These are phyloP conservation scores for Vitis labrusca DNA, from an alignment of 164 flowering plant species.

Conservation along the genomic window DNA sequence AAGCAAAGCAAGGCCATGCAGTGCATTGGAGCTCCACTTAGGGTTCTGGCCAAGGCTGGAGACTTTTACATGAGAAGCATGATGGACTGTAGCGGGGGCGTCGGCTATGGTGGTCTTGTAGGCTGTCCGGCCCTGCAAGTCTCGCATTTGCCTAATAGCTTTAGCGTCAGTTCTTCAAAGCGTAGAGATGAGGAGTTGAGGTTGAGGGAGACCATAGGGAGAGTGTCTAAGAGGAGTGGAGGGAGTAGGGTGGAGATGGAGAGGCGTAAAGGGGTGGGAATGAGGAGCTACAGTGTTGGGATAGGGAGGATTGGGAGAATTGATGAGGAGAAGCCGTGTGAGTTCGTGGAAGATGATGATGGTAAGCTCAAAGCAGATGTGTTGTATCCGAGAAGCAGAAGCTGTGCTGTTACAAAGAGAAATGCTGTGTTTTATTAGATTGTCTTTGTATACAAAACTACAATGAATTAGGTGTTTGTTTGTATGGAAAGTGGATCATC, in stretches of 20 bases:
- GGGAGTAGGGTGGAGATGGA: not conserved
- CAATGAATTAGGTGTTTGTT: too few species aligned
- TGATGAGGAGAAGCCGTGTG: slow-evolving; percentile 29
- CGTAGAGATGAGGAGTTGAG: not conserved
- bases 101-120: slow-evolving; percentile 10
- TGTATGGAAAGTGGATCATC: too few species aligned
- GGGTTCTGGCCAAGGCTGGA: slow-evolving; percentile 32
- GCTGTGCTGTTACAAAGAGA: slow-evolving; percentile 5
- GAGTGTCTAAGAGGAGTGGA: not conserved
- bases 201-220: not conserved
- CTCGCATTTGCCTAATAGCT: slow-evolving; percentile 3
- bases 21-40: slow-evolving; percentile 35
- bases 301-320: slow-evolving; percentile 30
- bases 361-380: too few species aligned
- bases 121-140: slow-evolving; percentile 11
- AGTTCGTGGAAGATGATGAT: slow-evolving; percentile 17
- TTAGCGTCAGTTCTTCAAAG: not conserved
- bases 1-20: slow-evolving; percentile 18
- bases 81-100: slow-evolving; percentile 28
- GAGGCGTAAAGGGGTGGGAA: not conserved
- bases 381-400: slow-evolving; percentile 15
- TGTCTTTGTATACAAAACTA: not conserved
- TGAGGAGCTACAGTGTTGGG: slow-evolving; percentile 28
- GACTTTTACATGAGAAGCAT: slow-evolving; percentile 43
- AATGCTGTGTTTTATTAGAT: slow-evolving; percentile 2